phyloP scores from a whole-genome alignment of 73 alveolate species.

The Paramecium caudatum region DNA sequence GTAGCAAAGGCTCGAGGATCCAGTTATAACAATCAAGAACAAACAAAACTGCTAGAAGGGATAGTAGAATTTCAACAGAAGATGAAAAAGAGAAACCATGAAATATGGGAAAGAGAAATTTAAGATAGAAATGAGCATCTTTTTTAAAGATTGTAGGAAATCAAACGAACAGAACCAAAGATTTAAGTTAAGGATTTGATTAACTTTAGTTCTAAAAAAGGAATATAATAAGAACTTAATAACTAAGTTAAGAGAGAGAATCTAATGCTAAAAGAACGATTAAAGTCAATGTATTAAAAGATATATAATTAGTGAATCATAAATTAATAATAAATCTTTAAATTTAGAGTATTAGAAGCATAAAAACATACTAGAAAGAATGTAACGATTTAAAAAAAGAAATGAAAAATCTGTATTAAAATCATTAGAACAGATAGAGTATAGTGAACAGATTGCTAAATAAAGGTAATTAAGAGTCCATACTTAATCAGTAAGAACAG shows the following conservation, averaged over 20 bases:
- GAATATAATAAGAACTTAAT: background rate
- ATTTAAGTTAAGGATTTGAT: background rate
- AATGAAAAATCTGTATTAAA: conserved; percentile 12
- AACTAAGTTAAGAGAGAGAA: background rate
- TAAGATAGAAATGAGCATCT: conserved; percentile 18
- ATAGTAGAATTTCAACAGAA: background rate
- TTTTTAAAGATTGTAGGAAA: background rate
- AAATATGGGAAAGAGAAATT: background rate
- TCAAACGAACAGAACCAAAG: conserved; percentile 16
- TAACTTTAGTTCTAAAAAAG: background rate
- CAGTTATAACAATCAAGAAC: conserved; percentile 2
- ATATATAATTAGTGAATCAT: background rate
- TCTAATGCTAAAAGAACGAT: background rate
- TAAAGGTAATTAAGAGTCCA: background rate
- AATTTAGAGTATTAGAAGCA: conserved; percentile 27
- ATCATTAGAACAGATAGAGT: background rate
- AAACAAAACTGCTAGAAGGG: background rate
- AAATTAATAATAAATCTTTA: conserved; percentile 11
- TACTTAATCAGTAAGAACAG: background rate
- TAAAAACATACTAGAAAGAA: background rate
- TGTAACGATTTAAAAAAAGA: background rate
- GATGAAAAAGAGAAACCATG: conserved; percentile 30
- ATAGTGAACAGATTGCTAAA: background rate
- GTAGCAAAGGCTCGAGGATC: conserved; percentile 15
- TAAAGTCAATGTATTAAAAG: conserved; percentile 30